phyloP scores from a whole-genome alignment of 805 yeast species.

The Naumovozyma dairenensis region DNA sequence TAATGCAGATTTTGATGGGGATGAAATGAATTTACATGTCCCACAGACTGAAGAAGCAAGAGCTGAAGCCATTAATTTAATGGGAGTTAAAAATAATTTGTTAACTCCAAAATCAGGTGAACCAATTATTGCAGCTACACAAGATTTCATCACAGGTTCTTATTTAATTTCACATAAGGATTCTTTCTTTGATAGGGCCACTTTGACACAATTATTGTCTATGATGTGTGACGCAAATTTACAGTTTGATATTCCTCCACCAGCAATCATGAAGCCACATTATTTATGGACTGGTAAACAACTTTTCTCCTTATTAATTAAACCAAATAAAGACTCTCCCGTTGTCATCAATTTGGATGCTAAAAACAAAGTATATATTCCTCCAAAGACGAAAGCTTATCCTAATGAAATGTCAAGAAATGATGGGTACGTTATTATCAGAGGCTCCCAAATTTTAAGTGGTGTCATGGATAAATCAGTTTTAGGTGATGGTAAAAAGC shows the following conservation, averaged over 20 bases:
- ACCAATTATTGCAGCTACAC: slow-evolving; percentile 98
- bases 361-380: slow-evolving; percentile 77
- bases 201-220: slow-evolving; percentile 69
- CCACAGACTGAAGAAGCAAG: slow-evolving; percentile 99
- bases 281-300: slow-evolving; percentile 97
- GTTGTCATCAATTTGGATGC: slow-evolving; percentile 90
- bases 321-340: slow-evolving; percentile 65
- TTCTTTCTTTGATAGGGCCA: slow-evolving; percentile 80
- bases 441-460: slow-evolving; percentile 79
- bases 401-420: slow-evolving; percentile 96
- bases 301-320: slow-evolving; percentile 76
- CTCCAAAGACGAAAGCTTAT: slow-evolving; percentile 55
- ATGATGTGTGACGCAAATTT: slow-evolving; percentile 93
- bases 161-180: slow-evolving; percentile 89
- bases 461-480: slow-evolving; percentile 97
- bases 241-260: slow-evolving; percentile 92
- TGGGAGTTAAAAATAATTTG: slow-evolving; percentile 95
- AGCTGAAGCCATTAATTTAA: slow-evolving; percentile 94
- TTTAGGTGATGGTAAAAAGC: slow-evolving; percentile 96
- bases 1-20: slow-evolving; percentile 99
- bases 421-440: slow-evolving; percentile 85
- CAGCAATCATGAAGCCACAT: slow-evolving; percentile 82
- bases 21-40: slow-evolving; percentile 97
- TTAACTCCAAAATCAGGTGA: slow-evolving; percentile 97
- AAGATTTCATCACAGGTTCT: slow-evolving; percentile 97